Evolutionary conservation across 1,139 yeast genomes (phyloP), one percentile per base, ranked within the genome.

Genomic region (Yamadazyma atlantica): DNA sequence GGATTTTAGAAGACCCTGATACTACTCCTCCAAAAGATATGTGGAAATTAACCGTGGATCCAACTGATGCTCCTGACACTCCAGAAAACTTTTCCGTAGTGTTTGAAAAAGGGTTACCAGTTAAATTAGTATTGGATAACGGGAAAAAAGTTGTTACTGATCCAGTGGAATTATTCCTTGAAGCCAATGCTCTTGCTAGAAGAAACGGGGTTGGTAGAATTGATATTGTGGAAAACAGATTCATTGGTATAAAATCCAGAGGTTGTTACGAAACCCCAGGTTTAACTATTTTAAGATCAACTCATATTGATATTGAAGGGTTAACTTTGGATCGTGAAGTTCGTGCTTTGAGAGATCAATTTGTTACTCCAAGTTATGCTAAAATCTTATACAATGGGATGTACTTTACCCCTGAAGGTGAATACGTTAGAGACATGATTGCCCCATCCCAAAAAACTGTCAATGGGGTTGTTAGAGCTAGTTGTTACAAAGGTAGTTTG

Each of bases 261-360:
- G 98, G 98, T 43, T 92, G 98, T 75, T 92, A 92, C 73, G 98
- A 92, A 73, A 95, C 97, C 50, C 98, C 98, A 53, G 98, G 97
- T 64, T 81, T 92, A 59, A 90, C 98, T 48, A 67, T 92, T 50
- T 82, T 92, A 69, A 87, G 98, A 80, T 69, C 80, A 39, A 86
- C 97, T 37, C 98, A 92, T 69, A 80, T 92, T 62, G 98, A 92
- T 64, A 75, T 92, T 57, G 98, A 92, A 75, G 98, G 98, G 57
- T 81, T 92, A 58, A 92, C 95, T 33, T 74, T 92, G 58, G 98
- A 92, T 70, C 85, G 97, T 70, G 98, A 92, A 71, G 97, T 92
- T 50, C 86, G 98, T 68, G 90, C 94, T 45, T 75, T 92, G 64
- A 88, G 98, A 77, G 98, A 92, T 67, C 85, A 81, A 55, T 92